Percentiles rank a stretch among this genome's conserved stretches.
These are phyloP conservation scores for Amphirosellinia nigrospora DNA, from an alignment of 495 filamentous ascomycete genomes.

Conservation along the genomic window DNA sequence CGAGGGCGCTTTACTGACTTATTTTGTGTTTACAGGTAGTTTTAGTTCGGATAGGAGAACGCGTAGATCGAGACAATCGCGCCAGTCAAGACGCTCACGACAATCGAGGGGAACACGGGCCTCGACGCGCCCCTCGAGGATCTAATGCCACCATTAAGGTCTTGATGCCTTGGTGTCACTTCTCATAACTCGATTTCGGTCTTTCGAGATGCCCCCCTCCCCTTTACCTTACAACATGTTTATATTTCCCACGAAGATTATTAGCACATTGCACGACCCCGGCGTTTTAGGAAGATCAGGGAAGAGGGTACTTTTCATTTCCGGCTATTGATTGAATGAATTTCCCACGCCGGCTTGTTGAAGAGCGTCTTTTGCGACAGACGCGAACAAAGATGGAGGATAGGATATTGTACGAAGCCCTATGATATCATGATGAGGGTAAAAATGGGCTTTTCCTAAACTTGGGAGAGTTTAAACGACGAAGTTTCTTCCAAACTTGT, in stretches of 20 bases:
- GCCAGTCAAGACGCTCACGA: slow-evolving; percentile 34
- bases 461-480: neutral
- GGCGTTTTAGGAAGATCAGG: slow-evolving; percentile 18
- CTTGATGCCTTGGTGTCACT: neutral
- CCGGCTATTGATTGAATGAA: slow-evolving; percentile 15
- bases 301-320: neutral
- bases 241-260: slow-evolving; percentile 21
- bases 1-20: slow-evolving; percentile 37
- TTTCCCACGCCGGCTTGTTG: neutral
- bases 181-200: neutral
- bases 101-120: slow-evolving; percentile 31
- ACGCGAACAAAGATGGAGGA: neutral
- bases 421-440: slow-evolving; percentile 14
- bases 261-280: slow-evolving; percentile 24
- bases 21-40: slow-evolving; percentile 49
- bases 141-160: neutral
- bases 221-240: slow-evolving; percentile 26
- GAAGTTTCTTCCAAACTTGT: slow-evolving; percentile 23
- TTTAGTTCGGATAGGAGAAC: slow-evolving; percentile 49
- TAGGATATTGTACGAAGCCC: neutral
- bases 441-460: neutral
- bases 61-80: slow-evolving; percentile 42
- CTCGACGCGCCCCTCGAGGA: slow-evolving; percentile 32
- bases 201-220: neutral
- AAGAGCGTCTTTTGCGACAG: slow-evolving; percentile 2